Conservation (phyloP, 1,284 basidiomycete species). For the Apiotrichum siamense region DNA sequence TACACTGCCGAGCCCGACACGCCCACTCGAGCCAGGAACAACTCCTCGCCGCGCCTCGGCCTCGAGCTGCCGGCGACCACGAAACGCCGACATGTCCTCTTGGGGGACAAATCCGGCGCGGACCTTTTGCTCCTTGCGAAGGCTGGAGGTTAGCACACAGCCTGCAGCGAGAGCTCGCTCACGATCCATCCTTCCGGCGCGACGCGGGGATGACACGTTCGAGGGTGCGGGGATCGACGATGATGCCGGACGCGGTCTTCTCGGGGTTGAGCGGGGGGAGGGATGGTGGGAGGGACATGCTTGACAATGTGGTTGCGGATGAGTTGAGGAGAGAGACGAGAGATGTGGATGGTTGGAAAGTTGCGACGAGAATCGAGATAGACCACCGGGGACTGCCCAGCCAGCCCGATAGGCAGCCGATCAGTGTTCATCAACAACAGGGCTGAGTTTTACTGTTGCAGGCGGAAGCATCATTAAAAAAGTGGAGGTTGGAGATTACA, state of each 20-base stretch:
- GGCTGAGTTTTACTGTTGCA: no score
- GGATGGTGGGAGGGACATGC: neutral
- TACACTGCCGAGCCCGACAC: constrained; percentile 2
- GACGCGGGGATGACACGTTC: constrained; percentile 84
- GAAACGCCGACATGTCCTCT: constrained; percentile 82
- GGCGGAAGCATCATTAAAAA: no score
- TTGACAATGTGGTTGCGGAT: neutral
- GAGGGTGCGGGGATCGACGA: constrained; percentile 71
- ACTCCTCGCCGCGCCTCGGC: constrained; percentile 52
- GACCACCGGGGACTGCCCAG: no score
- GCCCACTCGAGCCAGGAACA: constrained; percentile 26
- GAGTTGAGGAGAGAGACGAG: no score
- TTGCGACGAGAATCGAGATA: no score
- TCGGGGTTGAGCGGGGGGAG: constrained; percentile 63
- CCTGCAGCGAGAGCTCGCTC: constrained; percentile 47
- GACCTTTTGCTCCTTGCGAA: constrained; percentile 84
- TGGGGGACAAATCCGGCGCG: constrained; percentile 90
- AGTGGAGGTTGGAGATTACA: no score
- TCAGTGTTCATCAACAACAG: no score
- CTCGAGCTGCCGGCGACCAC: constrained; percentile 65
- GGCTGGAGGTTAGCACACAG: constrained; percentile 48
- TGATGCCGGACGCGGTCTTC: constrained; percentile 68
- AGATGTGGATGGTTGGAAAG: no score
- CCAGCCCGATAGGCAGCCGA: no score
- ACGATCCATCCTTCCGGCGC: constrained; percentile 79